Percentiles rank a stretch among this genome's conserved stretches.
Conservation (phyloP, 305 asterid genomes). For the Fraxinus baroniana region DNA sequence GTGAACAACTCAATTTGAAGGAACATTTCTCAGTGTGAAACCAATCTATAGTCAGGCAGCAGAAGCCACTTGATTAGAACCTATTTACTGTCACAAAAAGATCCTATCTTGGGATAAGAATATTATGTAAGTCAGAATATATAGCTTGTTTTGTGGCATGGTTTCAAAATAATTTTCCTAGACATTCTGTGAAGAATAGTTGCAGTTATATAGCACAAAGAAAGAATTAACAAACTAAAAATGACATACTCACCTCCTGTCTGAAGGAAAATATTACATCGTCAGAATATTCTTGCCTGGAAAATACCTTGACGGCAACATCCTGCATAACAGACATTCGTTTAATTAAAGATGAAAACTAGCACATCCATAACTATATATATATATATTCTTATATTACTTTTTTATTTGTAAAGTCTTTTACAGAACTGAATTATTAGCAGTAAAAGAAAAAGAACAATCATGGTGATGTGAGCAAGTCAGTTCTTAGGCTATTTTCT, state of each 20-base stretch:
- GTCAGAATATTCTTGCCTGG: conserved; percentile 82
- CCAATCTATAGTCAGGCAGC: conserved; percentile 6
- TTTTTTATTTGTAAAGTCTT: neutral
- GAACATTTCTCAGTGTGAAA: neutral
- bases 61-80: neutral
- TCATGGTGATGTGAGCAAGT: neutral
- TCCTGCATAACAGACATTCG: conserved; percentile 53
- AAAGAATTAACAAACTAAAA: neutral
- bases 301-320: conserved; percentile 93
- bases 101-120: neutral
- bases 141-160: conserved; percentile 4
- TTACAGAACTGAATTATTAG: neutral
- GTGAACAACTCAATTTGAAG: neutral
- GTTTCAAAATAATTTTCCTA: conserved; percentile 5
- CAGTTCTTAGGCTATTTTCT: neutral
- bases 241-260: conserved; percentile 58
- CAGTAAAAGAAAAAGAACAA: neutral
- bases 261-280: conserved; percentile 77
- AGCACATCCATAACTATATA: neutral
- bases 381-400: neutral
- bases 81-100: neutral
- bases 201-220: neutral
- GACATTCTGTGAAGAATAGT: neutral
- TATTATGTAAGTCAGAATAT: neutral
- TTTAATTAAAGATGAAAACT: conserved; percentile 19